phyloP scores from a whole-genome alignment of 2,329 filamentous ascomycete genomes.

The Verticillium isaacii region DNA sequence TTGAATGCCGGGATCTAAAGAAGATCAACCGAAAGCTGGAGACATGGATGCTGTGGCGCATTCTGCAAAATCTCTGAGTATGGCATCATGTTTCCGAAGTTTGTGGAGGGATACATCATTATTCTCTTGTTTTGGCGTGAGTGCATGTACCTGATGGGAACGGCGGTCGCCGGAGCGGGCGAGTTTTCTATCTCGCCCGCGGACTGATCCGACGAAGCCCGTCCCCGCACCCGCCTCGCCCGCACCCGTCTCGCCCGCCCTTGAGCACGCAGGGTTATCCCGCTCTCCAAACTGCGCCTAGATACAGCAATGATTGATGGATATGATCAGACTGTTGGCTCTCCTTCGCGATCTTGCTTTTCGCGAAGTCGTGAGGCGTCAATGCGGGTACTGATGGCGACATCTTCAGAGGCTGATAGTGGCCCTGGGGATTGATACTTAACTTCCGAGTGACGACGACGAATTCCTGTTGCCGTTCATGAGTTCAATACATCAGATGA shows the following conservation, averaged over 20 bases:
- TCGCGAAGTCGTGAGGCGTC: not conserved
- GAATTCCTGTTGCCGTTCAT: not conserved
- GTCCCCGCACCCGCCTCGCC: not conserved
- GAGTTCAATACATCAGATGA: too few species aligned
- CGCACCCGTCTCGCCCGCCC: not conserved
- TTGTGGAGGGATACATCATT: not conserved
- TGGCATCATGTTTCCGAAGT: not conserved
- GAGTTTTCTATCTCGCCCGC: not conserved
- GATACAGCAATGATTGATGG: not conserved
- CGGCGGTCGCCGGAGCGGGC: not conserved
- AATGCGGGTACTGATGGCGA: not conserved
- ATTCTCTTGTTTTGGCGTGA: not conserved
- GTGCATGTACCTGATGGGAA: not conserved
- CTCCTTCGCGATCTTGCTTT: not conserved
- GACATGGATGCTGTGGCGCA: not conserved
- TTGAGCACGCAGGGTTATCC: not conserved
- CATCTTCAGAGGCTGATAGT: not conserved
- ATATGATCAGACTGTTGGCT: not conserved
- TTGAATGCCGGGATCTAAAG: not conserved
- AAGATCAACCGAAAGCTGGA: not conserved
- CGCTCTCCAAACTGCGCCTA: too few species aligned
- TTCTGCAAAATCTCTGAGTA: not conserved
- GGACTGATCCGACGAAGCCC: not conserved
- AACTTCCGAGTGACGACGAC: not conserved
- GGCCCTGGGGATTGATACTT: not conserved